A percentile compares a stretch with the other conserved stretches of the same genome.
These are phyloP conservation scores for Barnettozyma siamensis DNA, from an alignment of 805 yeast genomes.

Conservation along the genomic window DNA sequence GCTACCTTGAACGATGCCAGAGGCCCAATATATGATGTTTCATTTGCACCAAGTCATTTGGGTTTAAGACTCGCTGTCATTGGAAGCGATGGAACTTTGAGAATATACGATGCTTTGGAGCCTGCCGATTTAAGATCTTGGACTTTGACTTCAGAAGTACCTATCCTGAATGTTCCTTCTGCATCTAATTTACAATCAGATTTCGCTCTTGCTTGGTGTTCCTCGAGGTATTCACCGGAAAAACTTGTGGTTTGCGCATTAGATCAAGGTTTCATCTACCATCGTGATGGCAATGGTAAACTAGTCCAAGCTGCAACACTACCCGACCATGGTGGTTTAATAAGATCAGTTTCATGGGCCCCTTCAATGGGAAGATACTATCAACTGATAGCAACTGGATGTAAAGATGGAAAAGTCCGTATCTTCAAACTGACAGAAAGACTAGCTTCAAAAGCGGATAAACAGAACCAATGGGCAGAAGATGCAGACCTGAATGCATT, in stretches of 20 bases:
- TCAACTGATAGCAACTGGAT: constrained; percentile 89
- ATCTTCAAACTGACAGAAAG: constrained; percentile 67
- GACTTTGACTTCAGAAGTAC: constrained; percentile 70
- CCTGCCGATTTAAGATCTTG: constrained; percentile 84
- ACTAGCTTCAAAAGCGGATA: constrained; percentile 7
- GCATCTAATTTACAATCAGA: constrained; percentile 80
- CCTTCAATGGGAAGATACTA: constrained; percentile 90
- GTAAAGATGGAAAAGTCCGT: constrained; percentile 89
- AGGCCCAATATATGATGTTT: constrained; percentile 87
- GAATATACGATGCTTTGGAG: constrained; percentile 84
- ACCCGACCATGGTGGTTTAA: constrained; percentile 81
- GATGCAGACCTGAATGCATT: constrained; percentile 15
- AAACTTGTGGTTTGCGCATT: constrained; percentile 78
- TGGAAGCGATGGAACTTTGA: constrained; percentile 80
- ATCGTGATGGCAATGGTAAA: constrained; percentile 45
- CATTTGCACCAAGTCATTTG: constrained; percentile 79
- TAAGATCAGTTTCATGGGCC: constrained; percentile 92
- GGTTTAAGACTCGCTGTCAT: constrained; percentile 82
- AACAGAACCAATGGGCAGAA: constrained; percentile 11
- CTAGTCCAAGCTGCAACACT: constrained; percentile 54
- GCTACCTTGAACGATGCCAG: constrained; percentile 78
- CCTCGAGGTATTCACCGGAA: constrained; percentile 75
- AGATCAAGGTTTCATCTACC: constrained; percentile 81
- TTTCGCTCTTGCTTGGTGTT: constrained; percentile 87
- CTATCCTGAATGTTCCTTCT: constrained; percentile 62